Evolutionary conservation across 805 yeast genomes (phyloP).

Genomic region (Yarrowia hollandica): DNA sequence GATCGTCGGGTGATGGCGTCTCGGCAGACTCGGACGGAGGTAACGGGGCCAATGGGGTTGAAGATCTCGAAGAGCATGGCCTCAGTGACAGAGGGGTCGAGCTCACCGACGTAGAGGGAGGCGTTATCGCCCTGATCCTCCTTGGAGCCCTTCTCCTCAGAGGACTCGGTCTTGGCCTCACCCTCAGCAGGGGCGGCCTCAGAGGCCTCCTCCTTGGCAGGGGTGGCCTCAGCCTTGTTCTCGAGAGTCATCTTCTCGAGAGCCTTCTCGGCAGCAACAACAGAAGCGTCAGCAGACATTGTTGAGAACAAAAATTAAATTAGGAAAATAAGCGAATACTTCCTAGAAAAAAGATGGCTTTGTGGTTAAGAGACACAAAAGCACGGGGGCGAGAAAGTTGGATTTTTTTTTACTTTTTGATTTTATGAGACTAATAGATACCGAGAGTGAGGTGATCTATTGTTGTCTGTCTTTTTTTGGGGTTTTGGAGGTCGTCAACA

Average conservation of each 20-base stretch:
- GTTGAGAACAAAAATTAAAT: slow-evolving; percentile 25
- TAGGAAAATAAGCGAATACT: slow-evolving; percentile 19
- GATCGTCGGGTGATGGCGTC: slow-evolving; percentile 96
- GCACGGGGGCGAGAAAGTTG: slow-evolving; percentile 19
- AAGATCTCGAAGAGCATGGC: slow-evolving; percentile 92
- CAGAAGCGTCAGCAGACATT: slow-evolving; percentile 42
- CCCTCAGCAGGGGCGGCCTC: slow-evolving; percentile 55
- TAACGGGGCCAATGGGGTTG: slow-evolving; percentile 91
- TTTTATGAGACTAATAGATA: slow-evolving; percentile 13
- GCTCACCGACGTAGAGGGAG: slow-evolving; percentile 96
- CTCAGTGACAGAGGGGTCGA: slow-evolving; percentile 89
- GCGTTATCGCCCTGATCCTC: slow-evolving; percentile 51
- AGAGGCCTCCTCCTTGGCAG: slow-evolving; percentile 36
- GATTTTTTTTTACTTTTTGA: slow-evolving; percentile 20
- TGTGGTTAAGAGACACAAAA: slow-evolving; percentile 25
- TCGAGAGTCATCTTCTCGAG: slow-evolving; percentile 41
- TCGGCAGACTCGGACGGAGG: slow-evolving; percentile 98
- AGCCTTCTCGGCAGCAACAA: slow-evolving; percentile 43
- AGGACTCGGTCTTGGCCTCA: slow-evolving; percentile 54
- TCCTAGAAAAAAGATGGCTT: slow-evolving; percentile 17
- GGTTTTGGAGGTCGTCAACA: slow-evolving; percentile 28
- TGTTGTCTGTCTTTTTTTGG: slow-evolving; percentile 25
- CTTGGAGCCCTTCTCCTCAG: slow-evolving; percentile 31
- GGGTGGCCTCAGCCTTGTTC: slow-evolving; percentile 34
- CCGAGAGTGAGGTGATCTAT: slow-evolving; percentile 24